Evolutionary conservation across 2,329 filamentous ascomycete genomes (phyloP).

Genomic region (Podosphaera aphanis): DNA sequence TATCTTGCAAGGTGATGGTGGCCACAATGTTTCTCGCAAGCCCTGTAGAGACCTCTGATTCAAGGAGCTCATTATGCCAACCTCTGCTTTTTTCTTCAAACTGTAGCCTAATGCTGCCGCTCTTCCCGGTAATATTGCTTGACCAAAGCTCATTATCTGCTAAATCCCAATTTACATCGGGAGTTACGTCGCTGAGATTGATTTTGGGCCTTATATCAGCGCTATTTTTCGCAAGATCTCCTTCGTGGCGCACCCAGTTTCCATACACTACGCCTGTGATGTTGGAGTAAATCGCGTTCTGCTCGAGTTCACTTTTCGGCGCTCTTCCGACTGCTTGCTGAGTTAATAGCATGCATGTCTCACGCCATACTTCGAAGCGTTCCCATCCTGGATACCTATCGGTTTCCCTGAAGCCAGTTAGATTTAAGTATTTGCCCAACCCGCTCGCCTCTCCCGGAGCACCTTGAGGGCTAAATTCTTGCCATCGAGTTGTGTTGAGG

Average conservation of each 20-base stretch:
- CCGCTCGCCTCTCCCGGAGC: conserved; percentile 8
- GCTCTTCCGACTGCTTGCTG: conserved; percentile 20
- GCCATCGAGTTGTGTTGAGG: conserved; percentile 33
- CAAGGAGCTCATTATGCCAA: neutral
- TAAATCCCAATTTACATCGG: conserved; percentile 39
- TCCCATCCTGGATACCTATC: conserved; percentile 56
- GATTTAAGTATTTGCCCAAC: conserved; percentile 30
- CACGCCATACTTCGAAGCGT: conserved; percentile 40
- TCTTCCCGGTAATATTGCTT: conserved; percentile 54
- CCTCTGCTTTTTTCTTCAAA: conserved; percentile 26
- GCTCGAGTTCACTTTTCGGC: neutral
- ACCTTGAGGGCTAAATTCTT: conserved; percentile 29
- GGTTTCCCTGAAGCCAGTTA: conserved; percentile 52
- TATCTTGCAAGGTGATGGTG: conserved; percentile 48
- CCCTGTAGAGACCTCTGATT: neutral
- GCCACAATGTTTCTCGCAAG: conserved; percentile 47
- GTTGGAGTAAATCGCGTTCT: conserved; percentile 14
- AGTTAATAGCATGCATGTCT: conserved; percentile 38
- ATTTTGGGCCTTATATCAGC: conserved; percentile 19
- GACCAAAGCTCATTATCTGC: conserved; percentile 34
- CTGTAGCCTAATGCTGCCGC: conserved; percentile 46
- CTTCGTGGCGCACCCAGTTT: conserved; percentile 13
- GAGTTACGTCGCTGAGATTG: conserved; percentile 42
- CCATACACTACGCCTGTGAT: conserved; percentile 16
- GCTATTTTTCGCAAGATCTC: conserved; percentile 8